Conservation (phyloP, 768 basidiomycete species). For the Tulasnella sp. region DNA sequence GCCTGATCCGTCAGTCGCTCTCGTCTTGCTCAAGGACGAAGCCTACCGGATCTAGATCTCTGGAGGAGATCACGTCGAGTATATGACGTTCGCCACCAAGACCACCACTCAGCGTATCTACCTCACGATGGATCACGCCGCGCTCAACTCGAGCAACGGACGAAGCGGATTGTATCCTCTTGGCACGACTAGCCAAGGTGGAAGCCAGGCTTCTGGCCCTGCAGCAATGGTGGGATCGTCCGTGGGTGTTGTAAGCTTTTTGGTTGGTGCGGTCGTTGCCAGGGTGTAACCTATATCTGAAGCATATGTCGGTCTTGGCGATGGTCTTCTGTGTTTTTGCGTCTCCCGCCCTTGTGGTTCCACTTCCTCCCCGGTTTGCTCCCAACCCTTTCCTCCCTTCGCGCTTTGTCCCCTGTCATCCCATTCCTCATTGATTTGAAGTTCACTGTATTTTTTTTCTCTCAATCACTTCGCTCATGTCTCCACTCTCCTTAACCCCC, state of each 20-base stretch:
- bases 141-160: conserved; percentile 24
- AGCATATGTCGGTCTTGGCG: too few relatives aligned
- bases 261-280: conserved; percentile 16
- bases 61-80: not conserved
- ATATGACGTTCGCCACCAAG: conserved; percentile 36
- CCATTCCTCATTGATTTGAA: too few relatives aligned
- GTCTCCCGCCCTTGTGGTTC: too few relatives aligned
- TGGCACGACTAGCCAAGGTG: conserved; percentile 23
- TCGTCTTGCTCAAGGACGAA: conserved; percentile 30
- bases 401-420: too few relatives aligned
- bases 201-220: not conserved
- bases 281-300: too few relatives aligned
- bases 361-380: too few relatives aligned
- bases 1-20: conserved; percentile 25
- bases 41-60: conserved; percentile 21
- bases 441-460: too few relatives aligned
- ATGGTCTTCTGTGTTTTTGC: too few relatives aligned
- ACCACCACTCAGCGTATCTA: not conserved
- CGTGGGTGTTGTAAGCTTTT: not conserved
- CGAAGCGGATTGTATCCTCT: conserved; percentile 21
- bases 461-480: too few relatives aligned
- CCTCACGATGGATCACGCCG: not conserved
- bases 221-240: not conserved
- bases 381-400: too few relatives aligned
- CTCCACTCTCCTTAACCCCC: too few relatives aligned